Conservation (phyloP, 2,329 filamentous ascomycete species). For the Pleoardoris graminearum region DNA sequence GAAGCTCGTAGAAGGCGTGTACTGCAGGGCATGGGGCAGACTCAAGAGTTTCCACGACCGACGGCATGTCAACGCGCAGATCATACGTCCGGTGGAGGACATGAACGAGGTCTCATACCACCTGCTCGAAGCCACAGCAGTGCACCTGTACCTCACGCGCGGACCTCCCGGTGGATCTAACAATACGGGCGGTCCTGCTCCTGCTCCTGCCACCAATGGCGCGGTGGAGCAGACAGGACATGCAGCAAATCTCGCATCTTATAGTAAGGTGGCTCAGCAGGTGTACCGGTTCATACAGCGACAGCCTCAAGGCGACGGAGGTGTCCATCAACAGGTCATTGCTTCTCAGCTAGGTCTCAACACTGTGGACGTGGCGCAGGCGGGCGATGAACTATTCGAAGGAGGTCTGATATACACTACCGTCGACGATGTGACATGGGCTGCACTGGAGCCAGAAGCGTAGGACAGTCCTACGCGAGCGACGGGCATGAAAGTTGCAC, state of each 20-base stretch:
- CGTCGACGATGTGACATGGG: conserved; percentile 90
- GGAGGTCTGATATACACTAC: conserved; percentile 85
- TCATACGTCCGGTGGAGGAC: conserved; percentile 78
- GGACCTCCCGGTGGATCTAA: conserved; percentile 59
- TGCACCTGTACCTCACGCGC: conserved; percentile 81
- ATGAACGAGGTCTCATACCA: conserved; percentile 95
- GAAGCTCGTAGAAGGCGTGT: conserved; percentile 70
- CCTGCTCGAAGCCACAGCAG: conserved; percentile 83
- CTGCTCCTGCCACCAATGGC: conserved; percentile 39
- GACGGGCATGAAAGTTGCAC: too few relatives aligned
- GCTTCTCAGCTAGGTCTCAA: conserved; percentile 67
- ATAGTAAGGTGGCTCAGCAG: conserved; percentile 64
- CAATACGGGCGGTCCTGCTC: conserved; percentile 44
- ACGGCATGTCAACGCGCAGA: conserved; percentile 76
- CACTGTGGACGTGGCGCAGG: conserved; percentile 70
- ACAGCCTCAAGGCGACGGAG: conserved; percentile 74
- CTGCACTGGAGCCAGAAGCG: conserved; percentile 66
- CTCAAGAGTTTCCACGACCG: conserved; percentile 85
- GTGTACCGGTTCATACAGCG: conserved; percentile 72
- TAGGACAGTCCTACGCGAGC: too few relatives aligned
- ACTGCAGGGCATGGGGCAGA: conserved; percentile 83
- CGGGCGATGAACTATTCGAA: conserved; percentile 77
- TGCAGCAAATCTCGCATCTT: conserved; percentile 38
- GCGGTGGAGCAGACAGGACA: conserved; percentile 24
- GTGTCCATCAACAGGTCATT: conserved; percentile 79